phyloP scores from a whole-genome alignment of 1,139 yeast species.

The Yamadazyma pseudoaaseri region DNA sequence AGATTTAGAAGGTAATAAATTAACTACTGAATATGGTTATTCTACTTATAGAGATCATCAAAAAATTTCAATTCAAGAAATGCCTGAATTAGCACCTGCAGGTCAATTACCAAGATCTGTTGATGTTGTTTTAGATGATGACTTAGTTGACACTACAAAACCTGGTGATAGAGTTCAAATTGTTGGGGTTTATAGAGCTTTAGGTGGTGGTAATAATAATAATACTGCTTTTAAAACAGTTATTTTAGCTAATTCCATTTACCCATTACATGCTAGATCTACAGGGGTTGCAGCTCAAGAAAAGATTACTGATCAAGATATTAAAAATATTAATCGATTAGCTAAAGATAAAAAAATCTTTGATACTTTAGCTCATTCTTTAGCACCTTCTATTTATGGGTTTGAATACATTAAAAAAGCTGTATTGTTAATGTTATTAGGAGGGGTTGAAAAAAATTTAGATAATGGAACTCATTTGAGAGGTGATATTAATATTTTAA shows the following conservation, averaged over 20 bases:
- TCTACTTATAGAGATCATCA: slow-evolving; percentile 95
- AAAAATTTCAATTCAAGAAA: slow-evolving; percentile 89
- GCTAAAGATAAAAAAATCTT: slow-evolving; percentile 69
- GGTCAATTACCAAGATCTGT: slow-evolving; percentile 95
- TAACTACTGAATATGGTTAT: slow-evolving; percentile 89
- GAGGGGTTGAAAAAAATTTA: slow-evolving; percentile 93
- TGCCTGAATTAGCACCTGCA: slow-evolving; percentile 98
- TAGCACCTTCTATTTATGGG: slow-evolving; percentile 96
- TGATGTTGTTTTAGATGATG: slow-evolving; percentile 90
- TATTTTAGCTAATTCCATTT: slow-evolving; percentile 82
- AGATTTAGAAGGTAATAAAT: slow-evolving; percentile 85
- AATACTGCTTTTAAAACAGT: slow-evolving; percentile 76
- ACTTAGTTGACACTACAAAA: slow-evolving; percentile 84
- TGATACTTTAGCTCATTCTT: slow-evolving; percentile 75
- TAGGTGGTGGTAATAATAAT: slow-evolving; percentile 76
- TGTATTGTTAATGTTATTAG: slow-evolving; percentile 82
- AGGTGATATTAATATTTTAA: slow-evolving; percentile 92
- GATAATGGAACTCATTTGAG: slow-evolving; percentile 96
- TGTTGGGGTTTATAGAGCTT: slow-evolving; percentile 90
- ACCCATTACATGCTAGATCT: slow-evolving; percentile 83
- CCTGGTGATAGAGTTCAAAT: slow-evolving; percentile 97
- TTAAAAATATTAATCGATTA: slow-evolving; percentile 80
- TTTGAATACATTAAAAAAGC: slow-evolving; percentile 91
- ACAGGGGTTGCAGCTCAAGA: slow-evolving; percentile 82
- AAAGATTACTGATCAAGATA: slow-evolving; percentile 75